Evolutionary conservation across 768 basidiomycete species (phyloP), one percentile per base, ranked within the genome.

Genomic region (Boletus eberwhitei): DNA sequence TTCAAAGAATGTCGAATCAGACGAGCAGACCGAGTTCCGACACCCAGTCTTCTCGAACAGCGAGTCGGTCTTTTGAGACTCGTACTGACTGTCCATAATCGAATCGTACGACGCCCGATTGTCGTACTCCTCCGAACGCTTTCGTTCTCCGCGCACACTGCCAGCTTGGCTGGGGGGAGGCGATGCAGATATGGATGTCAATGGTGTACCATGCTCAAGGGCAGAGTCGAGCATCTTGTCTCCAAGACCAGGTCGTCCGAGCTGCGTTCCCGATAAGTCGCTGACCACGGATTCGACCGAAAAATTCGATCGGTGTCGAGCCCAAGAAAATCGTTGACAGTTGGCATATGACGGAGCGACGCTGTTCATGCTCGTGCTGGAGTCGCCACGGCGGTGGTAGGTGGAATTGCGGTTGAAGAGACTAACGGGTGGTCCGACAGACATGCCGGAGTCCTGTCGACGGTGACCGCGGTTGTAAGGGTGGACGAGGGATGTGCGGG

Each of bases 181-280:
- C 0, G 88, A 89, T 0, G 81, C 86, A 1, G 85, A 80, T 55
- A 90, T 88, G 0, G 87, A 73, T 0, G 76, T 65, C 26, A 90
- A 74, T 0, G 86, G 80, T 55, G 79, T 75, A 2, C 77, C 79
- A 44, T 75, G 77, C 35, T 81, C 82, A 8, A 60, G 67, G 13
- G 71, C 78, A 32, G 77, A 83, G 36, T 87, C 84, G 58, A 93
- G 88, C 90, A 93, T 93, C 78, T 91, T 93, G 69, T 93, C 90
- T 1, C 90, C 90, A 4, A 92, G 66, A 3, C 85, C 88, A 2
- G 90, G 90, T 11, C 90, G 79, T 2, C 78, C 83, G 1, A 87
- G 68, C n/a, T 79, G 74, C 59, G 75, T 69, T 4, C 71, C 75
- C 11, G 87, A 84, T 57, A 79, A 80, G 43, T 87, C 84, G 59